Evolutionary conservation across 768 basidiomycete genomes (phyloP).

Genomic region (Postia placenta): DNA sequence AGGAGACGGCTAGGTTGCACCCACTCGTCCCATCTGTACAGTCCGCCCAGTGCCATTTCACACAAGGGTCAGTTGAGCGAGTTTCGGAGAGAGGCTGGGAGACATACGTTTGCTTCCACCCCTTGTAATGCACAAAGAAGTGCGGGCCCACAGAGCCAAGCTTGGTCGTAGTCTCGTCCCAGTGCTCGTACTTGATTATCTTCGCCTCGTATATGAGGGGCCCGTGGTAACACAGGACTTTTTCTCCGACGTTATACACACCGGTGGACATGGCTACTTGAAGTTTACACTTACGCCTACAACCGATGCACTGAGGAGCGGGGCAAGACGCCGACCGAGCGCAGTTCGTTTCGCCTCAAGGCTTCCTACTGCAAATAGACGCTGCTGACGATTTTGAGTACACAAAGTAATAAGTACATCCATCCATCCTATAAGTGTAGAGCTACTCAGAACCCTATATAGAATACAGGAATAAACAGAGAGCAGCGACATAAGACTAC

Average conservation of each 20-base stretch:
- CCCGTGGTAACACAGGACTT: slow-evolving; percentile 91
- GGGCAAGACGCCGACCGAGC: too few relatives aligned
- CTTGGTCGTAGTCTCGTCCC: slow-evolving; percentile 57
- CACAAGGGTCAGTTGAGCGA: slow-evolving; percentile 2
- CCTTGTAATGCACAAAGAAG: slow-evolving; percentile 97
- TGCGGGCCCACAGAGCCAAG: slow-evolving; percentile 66
- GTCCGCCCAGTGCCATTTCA: neutral
- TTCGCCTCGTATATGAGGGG: slow-evolving; percentile 96
- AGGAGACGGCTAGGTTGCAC: slow-evolving; percentile 76
- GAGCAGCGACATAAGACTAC: neutral
- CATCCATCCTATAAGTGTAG: too few relatives aligned
- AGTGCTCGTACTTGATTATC: slow-evolving; percentile 61
- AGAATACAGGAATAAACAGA: neutral
- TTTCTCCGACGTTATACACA: slow-evolving; percentile 46
- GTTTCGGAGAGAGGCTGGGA: too few relatives aligned
- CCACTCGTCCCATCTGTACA: slow-evolving; percentile 92
- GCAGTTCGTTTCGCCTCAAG: too few relatives aligned
- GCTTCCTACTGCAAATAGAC: too few relatives aligned
- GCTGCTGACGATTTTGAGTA: too few relatives aligned
- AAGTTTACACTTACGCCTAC: too few relatives aligned
- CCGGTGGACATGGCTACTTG: slow-evolving; percentile 12
- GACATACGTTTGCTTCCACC: slow-evolving; percentile 94
- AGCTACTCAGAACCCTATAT: neutral
- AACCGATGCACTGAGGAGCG: too few relatives aligned
- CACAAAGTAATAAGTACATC: too few relatives aligned